Base-by-base conservation (phyloP, 1,284 basidiomycete species). In the Boletus subluridellus region DNA sequence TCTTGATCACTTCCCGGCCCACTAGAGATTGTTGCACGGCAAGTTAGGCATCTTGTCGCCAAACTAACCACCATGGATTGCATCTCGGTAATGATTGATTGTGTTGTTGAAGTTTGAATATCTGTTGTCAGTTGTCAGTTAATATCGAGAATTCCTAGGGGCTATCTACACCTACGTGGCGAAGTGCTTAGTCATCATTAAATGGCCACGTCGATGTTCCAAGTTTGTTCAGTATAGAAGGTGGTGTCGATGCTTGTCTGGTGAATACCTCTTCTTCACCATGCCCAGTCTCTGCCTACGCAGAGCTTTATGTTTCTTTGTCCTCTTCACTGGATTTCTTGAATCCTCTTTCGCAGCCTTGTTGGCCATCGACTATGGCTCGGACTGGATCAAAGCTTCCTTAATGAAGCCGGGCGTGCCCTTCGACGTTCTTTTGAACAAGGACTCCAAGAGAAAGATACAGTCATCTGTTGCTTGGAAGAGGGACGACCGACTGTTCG, bases 371-470 rank as follows among this genome's bases (percentile, higher is more conserved):
- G 95, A 98, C 84, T 96, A 95, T 83, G 95, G 95, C 71, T 85
- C 92, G 44, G 95, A 98, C 77, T 94, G 87, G 81, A 96, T 94
- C 70, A 99, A 98, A 75, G 91, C 94, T 32, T 95, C 95, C 10
- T 80, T 99, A 61, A 92, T 99, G 83, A 96, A 96, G 71, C 96
- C 96, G 1, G 96, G 95, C 44, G 79, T 93, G 52, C 95, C 96
- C 1, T 97, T 99, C 69, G 96, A 99, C 75, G 93, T 99, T 35
- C 81, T 99, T 38, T 80, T 99, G 52, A 95, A 97, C 77, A 92
- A 93, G 72, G 96, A 98, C 74, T 96, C 94, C 44, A 98, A 98
- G 78, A 83, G 96, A 63, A 99, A 99, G 78, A 94, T 98, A 54
- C 89, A 91, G 66, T 86, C 92, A 26, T 86, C 89, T 2, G 91